Evolutionary conservation across 108 stramenopile species (phyloP), one percentile per base, ranked within the genome.

Genomic region (Pseudonitzschia multistriata): DNA sequence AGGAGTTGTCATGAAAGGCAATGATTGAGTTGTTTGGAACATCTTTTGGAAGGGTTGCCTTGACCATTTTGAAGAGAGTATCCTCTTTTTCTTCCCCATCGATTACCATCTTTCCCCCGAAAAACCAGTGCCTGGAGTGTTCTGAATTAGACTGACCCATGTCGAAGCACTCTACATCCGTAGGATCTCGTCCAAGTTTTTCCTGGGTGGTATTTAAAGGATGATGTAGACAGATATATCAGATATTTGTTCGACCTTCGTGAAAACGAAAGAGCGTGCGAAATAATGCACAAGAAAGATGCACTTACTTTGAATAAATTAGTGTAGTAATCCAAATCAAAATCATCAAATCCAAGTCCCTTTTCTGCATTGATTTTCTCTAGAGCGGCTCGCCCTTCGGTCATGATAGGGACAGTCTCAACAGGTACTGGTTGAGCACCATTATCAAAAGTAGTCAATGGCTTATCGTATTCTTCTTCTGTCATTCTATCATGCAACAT

Each of bases 41-140:
- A 68, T 42, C 90, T 72, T 93, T 84, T 35, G 89, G 85, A 28
- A 98, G 70, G 7, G 99, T 98, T 19, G 81, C 92, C 84, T 98
- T 98, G 80, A 99, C 99, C 94, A 99, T 93, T 83, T 96, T 80
- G 76, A 99, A 98, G 47, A 99, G 85, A 0, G 97, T 97, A 53
- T 96, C 66, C 3, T 80, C 55, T 79, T 95, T 94, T 84, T 97
- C 96, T 60, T 83, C 87, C 10, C 96, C 97, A 81, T 99, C 97
- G 67, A 99, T 96, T 28, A 99, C 84, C 91, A 98, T 97, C 70
- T 96, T 96, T 33, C 98, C 99, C 25, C 94, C 90, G 79, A 99
- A 99, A 89, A 98, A 99, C 99, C 99, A 99, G 81, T 99, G 99
- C 35, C 99, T 91, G 21, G 96, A 97, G 79, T 99, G 99, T 82